phyloP scores from a whole-genome alignment of 768 basidiomycete genomes.

The Mycena pura region DNA sequence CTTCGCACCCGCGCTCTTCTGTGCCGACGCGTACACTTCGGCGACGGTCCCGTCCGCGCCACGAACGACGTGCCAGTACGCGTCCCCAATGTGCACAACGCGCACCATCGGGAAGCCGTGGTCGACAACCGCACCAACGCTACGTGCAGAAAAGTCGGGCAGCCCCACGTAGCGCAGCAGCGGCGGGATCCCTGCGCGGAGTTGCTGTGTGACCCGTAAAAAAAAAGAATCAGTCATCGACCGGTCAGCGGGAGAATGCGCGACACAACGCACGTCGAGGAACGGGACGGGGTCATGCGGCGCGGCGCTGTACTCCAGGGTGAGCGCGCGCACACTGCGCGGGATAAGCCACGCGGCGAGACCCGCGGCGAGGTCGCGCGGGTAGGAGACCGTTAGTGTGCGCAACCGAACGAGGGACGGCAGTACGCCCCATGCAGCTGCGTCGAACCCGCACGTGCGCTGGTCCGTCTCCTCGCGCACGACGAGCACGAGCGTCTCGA shows the following conservation, averaged over 20 bases:
- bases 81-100: conserved; percentile 58
- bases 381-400: conserved; percentile 67
- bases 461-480: conserved; percentile 52
- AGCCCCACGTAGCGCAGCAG: conserved; percentile 61
- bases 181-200: conserved; percentile 63
- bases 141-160: conserved; percentile 53
- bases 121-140: conserved; percentile 53
- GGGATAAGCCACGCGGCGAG: conserved; percentile 76
- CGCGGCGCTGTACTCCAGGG: conserved; percentile 46
- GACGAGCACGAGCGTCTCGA: conserved; percentile 61
- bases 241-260: not conserved
- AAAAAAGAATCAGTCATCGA: conserved; percentile 13
- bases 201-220: conserved; percentile 49
- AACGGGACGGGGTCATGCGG: conserved; percentile 51
- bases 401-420: conserved; percentile 60
- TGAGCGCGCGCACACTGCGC: conserved; percentile 53
- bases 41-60: conserved; percentile 37
- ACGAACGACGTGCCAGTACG: conserved; percentile 58
- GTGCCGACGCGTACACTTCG: conserved; percentile 64
- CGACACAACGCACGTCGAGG: conserved; percentile 42
- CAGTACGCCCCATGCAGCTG: conserved; percentile 74
- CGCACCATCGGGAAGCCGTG: conserved; percentile 68
- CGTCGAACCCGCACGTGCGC: conserved; percentile 67
- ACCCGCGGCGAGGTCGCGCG: conserved; percentile 65
- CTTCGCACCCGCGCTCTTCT: conserved; percentile 52